Base-by-base conservation (phyloP, 2,329 filamentous ascomycete species). In the Monosporascus sp. region DNA sequence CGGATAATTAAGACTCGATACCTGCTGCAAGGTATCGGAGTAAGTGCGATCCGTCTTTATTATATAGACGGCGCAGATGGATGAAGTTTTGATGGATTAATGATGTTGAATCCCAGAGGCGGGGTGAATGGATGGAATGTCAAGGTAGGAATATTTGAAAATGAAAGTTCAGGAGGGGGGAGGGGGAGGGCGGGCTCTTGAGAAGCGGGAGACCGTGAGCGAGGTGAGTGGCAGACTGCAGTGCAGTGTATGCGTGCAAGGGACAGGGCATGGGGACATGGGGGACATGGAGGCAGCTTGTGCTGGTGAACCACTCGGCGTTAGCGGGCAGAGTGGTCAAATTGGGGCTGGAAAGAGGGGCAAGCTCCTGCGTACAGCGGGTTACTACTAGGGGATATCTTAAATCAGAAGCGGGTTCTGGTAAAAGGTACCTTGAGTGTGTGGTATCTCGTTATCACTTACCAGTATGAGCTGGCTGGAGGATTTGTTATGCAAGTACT, bases 301-400 rank as follows among this genome's bases (percentile, higher is more conserved):
- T 16, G 43, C 43, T 27, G 22, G 43, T 46, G 24, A 46, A 46
- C 43, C 24, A 46, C 24, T 16, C 43, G 43, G 43, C 43, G 31
- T 46, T 46, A 46, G 43, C 43, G 43, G 24, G 22, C 22, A 46
- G 26, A 46, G 43, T 46, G 43, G 43, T 46, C 43, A 46, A 46
- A 31, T 46, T 46, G 43, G 43, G 43, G 43, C 43, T 46, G 43
- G 43, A n/a, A 46, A 46, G 43, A 46, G 43, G 43, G 43, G 43
- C 43, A 46, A 46, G 43, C 24, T 17, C 43, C 22, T 27, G 43
- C n/a, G 43, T 31, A 34, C 31, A 34, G 31, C 31, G 31, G 31
- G 31, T 34, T 34, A 34, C 31, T 34, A 34, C 31, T 34, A 27
- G 43, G 43, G 43, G 24, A 16, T 16, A 27, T 22, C 8, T 27